These are phyloP conservation scores for Ascomycota sp. DNA, from an alignment of 2,329 filamentous ascomycete genomes.

Conservation along the genomic window DNA sequence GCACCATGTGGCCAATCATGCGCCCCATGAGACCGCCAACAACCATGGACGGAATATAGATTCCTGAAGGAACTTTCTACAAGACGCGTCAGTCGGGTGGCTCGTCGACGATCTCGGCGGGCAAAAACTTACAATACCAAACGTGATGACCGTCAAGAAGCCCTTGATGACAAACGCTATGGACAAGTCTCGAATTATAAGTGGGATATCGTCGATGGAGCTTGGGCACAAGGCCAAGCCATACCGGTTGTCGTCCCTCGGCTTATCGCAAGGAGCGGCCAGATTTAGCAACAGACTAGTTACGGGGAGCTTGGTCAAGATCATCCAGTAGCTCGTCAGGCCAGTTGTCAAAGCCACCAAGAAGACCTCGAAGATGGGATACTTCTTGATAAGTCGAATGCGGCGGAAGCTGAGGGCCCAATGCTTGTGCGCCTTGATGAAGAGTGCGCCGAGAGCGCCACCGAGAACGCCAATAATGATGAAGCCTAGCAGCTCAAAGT, in stretches of 20 bases:
- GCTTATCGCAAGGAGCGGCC: constrained; percentile 60
- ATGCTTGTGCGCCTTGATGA: constrained; percentile 81
- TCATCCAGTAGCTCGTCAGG: constrained; percentile 78
- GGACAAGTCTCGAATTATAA: constrained; percentile 47
- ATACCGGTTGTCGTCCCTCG: constrained; percentile 35
- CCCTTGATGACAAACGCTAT: constrained; percentile 77
- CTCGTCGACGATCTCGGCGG: neutral
- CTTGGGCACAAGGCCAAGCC: constrained; percentile 57
- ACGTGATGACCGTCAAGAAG: constrained; percentile 69
- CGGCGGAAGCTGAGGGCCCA: constrained; percentile 83
- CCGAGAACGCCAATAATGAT: constrained; percentile 70
- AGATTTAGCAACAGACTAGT: constrained; percentile 79
- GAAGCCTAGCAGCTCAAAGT: constrained; percentile 73
- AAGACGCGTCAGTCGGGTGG: constrained; percentile 3
- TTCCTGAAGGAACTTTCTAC: constrained; percentile 77
- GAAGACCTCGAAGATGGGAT: constrained; percentile 69
- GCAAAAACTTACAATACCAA: constrained; percentile 45
- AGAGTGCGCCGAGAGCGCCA: constrained; percentile 65
- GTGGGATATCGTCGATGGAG: constrained; percentile 51
- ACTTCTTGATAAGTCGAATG: constrained; percentile 55
- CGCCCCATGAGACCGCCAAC: constrained; percentile 82
- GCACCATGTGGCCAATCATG: constrained; percentile 64
- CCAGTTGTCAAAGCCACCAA: constrained; percentile 73
- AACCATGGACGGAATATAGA: constrained; percentile 97
- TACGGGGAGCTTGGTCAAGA: constrained; percentile 69